Base-by-base conservation (phyloP, 2,329 filamentous ascomycete genomes). In the Knoxdaviesia capensis region DNA sequence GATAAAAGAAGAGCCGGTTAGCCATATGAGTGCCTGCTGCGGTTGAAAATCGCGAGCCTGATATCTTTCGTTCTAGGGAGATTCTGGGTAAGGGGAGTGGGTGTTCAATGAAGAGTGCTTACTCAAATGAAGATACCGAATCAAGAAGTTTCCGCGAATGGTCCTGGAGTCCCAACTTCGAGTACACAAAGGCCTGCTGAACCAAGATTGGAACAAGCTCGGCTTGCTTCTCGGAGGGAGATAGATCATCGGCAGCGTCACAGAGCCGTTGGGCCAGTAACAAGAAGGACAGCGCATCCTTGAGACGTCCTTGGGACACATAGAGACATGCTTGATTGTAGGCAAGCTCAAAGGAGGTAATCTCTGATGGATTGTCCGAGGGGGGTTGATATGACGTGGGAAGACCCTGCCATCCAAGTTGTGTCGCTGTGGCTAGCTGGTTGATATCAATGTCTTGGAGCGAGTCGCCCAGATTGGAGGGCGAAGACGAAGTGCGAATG, bases 261-360 rank as follows among this genome's bases (percentile, higher is more conserved):
- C 83, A 90, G 20, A 88, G 62, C 49, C 77, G 71, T 49, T 69
- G 70, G 3, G 84, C 77, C 42, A 77, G 68, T 58, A 77, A 80
- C 45, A 90, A 60, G 44, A 87, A 63, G 29, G 78, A 62, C 28
- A 74, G 67, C 1, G 74, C 82, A 48, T 74, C 69, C 5, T 60
- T 66, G 34, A 82, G 63, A 49, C 82, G 77, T 6, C 75, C 78
- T 39, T 73, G 66, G 9, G 80, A 79, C 50, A 90, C 76, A 54
- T 72, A 74, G 20, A 68, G 68, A 55, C 82, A 88, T 6, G 81
- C 83, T 29, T 74, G 70, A 56, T 92, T 92, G 60, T 83, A 92
- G 7, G 80, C 77, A 30, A 80, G 77, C 61, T 90, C 84, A 50
- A 90, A 90, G 2, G 77, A 72, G 47, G 86, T 80, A 36, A 46